Conservation (phyloP, 352 stramenopile species). For the Thraustochytrium sp. region DNA sequence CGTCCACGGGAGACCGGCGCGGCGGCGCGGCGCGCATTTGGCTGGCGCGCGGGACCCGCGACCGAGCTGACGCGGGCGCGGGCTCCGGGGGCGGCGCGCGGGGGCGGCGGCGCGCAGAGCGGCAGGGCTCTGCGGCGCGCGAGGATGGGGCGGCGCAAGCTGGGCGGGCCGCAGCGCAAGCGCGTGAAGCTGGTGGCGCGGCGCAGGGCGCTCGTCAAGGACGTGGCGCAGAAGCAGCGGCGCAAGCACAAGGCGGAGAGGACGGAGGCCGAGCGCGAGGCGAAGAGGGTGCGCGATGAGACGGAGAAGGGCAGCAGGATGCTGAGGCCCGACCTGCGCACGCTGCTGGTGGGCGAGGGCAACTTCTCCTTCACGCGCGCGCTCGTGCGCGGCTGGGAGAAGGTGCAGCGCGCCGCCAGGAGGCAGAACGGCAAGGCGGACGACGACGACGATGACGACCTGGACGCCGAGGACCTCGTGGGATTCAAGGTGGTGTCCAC, state of each 20-base stretch:
- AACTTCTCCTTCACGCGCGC: slow-evolving; percentile 43
- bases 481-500: slow-evolving; percentile 33
- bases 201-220: slow-evolving; percentile 30
- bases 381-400: slow-evolving; percentile 25
- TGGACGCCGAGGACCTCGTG: slow-evolving; percentile 30
- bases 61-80: too few relatives aligned
- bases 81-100: too few relatives aligned
- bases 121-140: too few relatives aligned
- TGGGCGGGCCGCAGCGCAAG: neutral
- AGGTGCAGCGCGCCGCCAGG: slow-evolving; percentile 2
- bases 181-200: neutral
- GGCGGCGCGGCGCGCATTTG: too few relatives aligned
- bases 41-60: too few relatives aligned
- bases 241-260: neutral
- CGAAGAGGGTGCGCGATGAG: neutral
- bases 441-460: neutral
- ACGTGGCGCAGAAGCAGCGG: neutral
- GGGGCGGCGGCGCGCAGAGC: too few relatives aligned
- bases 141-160: neutral
- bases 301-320: neutral
- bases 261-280: neutral
- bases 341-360: slow-evolving; percentile 33
- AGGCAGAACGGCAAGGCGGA: neutral
- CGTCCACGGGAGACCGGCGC: too few relatives aligned
- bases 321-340: neutral